Evolutionary conservation across 2,329 filamentous ascomycete genomes (phyloP).

Genomic region (Ascosphaera pollenicola): DNA sequence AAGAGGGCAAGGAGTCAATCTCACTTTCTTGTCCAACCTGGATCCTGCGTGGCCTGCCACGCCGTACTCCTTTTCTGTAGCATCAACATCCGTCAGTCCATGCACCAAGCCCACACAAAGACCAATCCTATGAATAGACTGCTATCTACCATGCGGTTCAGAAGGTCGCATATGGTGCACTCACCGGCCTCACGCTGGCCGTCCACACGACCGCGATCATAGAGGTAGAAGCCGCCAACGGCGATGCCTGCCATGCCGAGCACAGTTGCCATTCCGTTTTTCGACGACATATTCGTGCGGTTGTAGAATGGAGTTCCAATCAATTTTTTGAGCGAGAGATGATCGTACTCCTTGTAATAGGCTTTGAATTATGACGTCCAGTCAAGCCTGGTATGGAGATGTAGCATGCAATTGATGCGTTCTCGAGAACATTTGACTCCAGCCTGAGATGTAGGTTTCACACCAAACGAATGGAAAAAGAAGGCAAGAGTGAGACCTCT

Average conservation of each 20-base stretch:
- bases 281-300: neutral
- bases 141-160: neutral
- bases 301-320: neutral
- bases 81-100: neutral
- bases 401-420: too few species aligned
- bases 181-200: neutral
- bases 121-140: neutral
- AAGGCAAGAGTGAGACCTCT: too few species aligned
- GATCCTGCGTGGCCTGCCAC: constrained; percentile 1
- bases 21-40: neutral
- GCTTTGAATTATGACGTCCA: too few species aligned
- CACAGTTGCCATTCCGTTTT: neutral
- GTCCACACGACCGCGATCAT: neutral
- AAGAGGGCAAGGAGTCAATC: neutral
- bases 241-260: neutral
- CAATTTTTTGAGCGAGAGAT: neutral
- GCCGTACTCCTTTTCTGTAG: neutral
- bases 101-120: neutral
- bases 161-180: neutral
- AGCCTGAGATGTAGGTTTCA: too few species aligned
- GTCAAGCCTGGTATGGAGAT: too few species aligned
- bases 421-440: too few species aligned
- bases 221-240: constrained; percentile 1
- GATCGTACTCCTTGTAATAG: too few species aligned
- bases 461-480: too few species aligned